phyloP scores from a whole-genome alignment of 495 filamentous ascomycete genomes.

The Podospora pseudocomata region DNA sequence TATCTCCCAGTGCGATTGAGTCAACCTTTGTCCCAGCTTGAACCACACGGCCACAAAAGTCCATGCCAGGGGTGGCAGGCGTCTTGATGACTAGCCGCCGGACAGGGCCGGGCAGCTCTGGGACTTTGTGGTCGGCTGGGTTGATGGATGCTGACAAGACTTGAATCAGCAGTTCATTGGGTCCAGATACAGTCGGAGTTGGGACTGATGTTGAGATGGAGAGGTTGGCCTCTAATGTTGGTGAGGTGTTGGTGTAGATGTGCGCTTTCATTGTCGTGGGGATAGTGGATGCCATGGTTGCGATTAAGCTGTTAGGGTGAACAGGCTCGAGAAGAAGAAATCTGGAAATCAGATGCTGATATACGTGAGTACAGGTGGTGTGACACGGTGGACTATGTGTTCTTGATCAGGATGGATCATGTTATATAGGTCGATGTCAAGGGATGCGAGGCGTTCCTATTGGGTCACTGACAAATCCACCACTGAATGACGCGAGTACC shows the following conservation, averaged over 20 bases:
- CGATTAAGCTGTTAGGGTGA: neutral
- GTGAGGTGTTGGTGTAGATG: neutral
- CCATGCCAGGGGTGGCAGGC: slow-evolving; percentile 57
- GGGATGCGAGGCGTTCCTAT: neutral
- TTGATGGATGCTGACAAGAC: slow-evolving; percentile 58
- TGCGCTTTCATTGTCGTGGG: slow-evolving; percentile 7
- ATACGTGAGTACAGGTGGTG: neutral
- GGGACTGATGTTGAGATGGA: neutral
- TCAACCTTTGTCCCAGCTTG: slow-evolving; percentile 33
- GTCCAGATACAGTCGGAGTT: neutral
- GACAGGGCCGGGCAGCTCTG: slow-evolving; percentile 48
- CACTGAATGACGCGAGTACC: neutral
- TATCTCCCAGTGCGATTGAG: slow-evolving; percentile 45
- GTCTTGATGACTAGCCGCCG: slow-evolving; percentile 37
- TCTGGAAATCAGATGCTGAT: neutral
- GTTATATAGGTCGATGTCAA: neutral
- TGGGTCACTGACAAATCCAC: neutral
- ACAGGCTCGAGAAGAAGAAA: neutral
- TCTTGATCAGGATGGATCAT: neutral
- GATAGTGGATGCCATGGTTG: slow-evolving; percentile 1
- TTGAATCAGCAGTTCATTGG: slow-evolving; percentile 48
- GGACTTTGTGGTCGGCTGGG: slow-evolving; percentile 68
- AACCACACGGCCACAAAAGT: slow-evolving; percentile 61
- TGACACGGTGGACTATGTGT: neutral
- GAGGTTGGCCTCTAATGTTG: neutral